phyloP scores from a whole-genome alignment of 805 yeast genomes.

The Ogataea degrootiae region DNA sequence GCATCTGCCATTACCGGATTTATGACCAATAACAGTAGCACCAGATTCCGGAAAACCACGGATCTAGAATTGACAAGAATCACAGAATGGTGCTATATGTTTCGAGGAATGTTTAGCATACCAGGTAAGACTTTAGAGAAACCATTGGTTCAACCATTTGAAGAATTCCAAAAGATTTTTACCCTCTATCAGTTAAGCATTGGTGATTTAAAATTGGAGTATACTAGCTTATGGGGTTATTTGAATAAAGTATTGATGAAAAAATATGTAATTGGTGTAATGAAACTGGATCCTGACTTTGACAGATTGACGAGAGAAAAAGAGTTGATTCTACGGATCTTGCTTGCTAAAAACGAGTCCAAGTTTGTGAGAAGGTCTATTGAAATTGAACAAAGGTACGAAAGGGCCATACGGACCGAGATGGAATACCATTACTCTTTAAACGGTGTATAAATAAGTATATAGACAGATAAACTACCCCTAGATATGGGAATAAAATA shows the following conservation, averaged over 20 bases:
- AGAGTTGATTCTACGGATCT: conserved; percentile 66
- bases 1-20: conserved; percentile 9
- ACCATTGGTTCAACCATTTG: conserved; percentile 17
- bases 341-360: conserved; percentile 42
- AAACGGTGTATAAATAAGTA: neutral
- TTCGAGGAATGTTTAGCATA: conserved; percentile 23
- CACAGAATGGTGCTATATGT: conserved; percentile 29
- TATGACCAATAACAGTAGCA: neutral
- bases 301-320: conserved; percentile 36
- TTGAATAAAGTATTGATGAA: conserved; percentile 16
- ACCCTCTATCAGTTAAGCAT: conserved; percentile 11
- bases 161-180: conserved; percentile 15
- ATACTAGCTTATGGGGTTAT: conserved; percentile 21
- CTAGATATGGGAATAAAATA: neutral
- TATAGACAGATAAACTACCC: neutral
- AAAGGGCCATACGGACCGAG: conserved; percentile 25
- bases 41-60: conserved; percentile 15
- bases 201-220: conserved; percentile 14
- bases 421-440: conserved; percentile 12
- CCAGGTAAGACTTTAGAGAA: conserved; percentile 24
- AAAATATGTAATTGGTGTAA: conserved; percentile 11
- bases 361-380: conserved; percentile 21
- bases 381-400: conserved; percentile 27
- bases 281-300: conserved; percentile 39
- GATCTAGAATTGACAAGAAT: conserved; percentile 24